Conservation (phyloP, 345 rosid species). For the Salix udensis region DNA sequence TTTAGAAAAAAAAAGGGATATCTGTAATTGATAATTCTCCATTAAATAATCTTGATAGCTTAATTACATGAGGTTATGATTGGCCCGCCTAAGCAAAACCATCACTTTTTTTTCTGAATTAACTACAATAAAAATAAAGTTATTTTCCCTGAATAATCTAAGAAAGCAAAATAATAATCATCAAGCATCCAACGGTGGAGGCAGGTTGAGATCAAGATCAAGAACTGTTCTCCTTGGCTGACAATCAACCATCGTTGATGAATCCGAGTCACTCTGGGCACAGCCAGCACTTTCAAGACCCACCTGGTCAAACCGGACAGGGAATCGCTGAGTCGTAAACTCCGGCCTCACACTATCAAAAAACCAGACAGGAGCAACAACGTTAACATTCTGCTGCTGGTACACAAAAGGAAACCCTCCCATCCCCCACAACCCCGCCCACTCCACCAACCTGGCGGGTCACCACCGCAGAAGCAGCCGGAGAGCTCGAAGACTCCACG, state of each 20-base stretch:
- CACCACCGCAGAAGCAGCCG: neutral
- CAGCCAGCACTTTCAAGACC: slow-evolving; percentile 11
- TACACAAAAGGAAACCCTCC: slow-evolving; percentile 50
- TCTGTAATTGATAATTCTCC: no score
- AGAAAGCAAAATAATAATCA: neutral
- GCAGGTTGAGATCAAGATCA: no score
- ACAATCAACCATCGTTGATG: no score
- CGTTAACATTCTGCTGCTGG: slow-evolving; percentile 7
- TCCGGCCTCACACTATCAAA: slow-evolving; percentile 22
- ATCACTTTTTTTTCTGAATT: slow-evolving; percentile 1
- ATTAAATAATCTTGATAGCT: neutral
- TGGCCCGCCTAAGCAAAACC: neutral
- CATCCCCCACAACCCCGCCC: neutral
- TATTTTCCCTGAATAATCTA: slow-evolving; percentile 2
- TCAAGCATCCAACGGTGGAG: no score
- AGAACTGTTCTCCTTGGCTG: no score
- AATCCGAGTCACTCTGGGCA: no score
- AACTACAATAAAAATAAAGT: neutral
- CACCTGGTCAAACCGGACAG: slow-evolving; percentile 44
- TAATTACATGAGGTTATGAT: neutral
- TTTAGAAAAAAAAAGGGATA: no score
- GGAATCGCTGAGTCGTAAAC: slow-evolving; percentile 36
- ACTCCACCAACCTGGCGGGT: slow-evolving; percentile 13
- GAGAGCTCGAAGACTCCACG: slow-evolving; percentile 40
- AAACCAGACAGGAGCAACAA: no score